Conservation (phyloP, 2,329 filamentous ascomycete species). For the Cladosporium sp. region DNA sequence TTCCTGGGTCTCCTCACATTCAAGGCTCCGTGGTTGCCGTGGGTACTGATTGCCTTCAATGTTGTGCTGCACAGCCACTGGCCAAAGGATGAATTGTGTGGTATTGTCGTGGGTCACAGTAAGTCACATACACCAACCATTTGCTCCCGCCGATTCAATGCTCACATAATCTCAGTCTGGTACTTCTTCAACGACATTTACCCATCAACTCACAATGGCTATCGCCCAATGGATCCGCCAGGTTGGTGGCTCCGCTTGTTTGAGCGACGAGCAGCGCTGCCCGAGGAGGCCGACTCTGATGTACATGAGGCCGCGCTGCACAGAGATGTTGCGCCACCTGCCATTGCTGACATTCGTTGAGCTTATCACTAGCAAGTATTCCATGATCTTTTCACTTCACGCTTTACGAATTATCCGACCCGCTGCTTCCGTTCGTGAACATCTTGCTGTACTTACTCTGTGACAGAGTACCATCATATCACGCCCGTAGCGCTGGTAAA, state of each 20-base stretch:
- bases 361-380: not conserved
- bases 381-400: not conserved
- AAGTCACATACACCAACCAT: conserved; percentile 28
- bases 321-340: conserved; percentile 32
- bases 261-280: conserved; percentile 47
- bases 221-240: conserved; percentile 84
- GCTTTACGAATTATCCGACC: not conserved
- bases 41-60: conserved; percentile 92
- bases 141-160: not conserved
- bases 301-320: conserved; percentile 34
- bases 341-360: conserved; percentile 27
- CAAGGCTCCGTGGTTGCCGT: conserved; percentile 89
- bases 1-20: conserved; percentile 82
- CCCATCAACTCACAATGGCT: conserved; percentile 81
- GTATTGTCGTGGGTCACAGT: conserved; percentile 86
- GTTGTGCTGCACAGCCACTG: conserved; percentile 85
- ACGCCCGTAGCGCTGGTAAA: too few relatives aligned
- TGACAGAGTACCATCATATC: too few relatives aligned
- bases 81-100: conserved; percentile 94
- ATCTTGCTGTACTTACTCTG: too few relatives aligned
- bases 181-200: conserved; percentile 99
- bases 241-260: conserved; percentile 87
- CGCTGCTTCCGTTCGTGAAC: not conserved
- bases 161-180: conserved; percentile 60
- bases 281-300: conserved; percentile 27